Evolutionary conservation across 140 eudicot species (phyloP), one percentile per base, ranked within the genome.

Genomic region (Stevia rebaudiana): DNA sequence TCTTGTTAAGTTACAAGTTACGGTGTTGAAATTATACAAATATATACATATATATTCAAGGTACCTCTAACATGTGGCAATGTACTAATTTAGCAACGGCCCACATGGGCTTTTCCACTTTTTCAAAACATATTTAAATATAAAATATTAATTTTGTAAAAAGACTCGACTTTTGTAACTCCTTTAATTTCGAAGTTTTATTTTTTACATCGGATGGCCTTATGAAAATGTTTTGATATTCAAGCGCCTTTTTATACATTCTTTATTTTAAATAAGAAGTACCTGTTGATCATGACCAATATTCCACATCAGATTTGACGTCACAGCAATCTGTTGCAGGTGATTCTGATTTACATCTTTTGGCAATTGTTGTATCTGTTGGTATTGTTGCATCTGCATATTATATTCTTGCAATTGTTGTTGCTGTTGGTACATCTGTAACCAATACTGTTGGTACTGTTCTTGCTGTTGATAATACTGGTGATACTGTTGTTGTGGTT

Each of bases 401-500:
- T 56, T 81, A 36, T 64, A 75, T 60, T 73, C 53, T 69, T 75
- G 82, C 53, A 67, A 68, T 21, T 69, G 79, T 65, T 74, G 74
- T 39, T 70, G 83, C 76, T 68, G 86, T 58, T 71, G 72, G 37
- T 58, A 63, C 66, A 74, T 58, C 35, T 72, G 76, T 44, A 74
- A 67, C 80, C 85, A 85, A 63, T 84, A 78, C 76, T 81, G 84
- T 62, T 60, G 74, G 67, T 76, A 76, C 54, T 78, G 78, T 35
- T 78, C 85, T 39, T 79, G 81, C 61, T 62, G 70, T 67, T 79
- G 87, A 63, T 71, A 81, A 41, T 59, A 30, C 50, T 68, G 63
- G 44, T 57, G 78, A 77, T 78, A 74, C 42, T 83, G 83, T 31
- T 70, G 74, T 23, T 52, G 75, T 13, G 61, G 65, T 31, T 87